phyloP scores from a whole-genome alignment of 768 basidiomycete genomes.

The Rhodotorula kratochvilovae region DNA sequence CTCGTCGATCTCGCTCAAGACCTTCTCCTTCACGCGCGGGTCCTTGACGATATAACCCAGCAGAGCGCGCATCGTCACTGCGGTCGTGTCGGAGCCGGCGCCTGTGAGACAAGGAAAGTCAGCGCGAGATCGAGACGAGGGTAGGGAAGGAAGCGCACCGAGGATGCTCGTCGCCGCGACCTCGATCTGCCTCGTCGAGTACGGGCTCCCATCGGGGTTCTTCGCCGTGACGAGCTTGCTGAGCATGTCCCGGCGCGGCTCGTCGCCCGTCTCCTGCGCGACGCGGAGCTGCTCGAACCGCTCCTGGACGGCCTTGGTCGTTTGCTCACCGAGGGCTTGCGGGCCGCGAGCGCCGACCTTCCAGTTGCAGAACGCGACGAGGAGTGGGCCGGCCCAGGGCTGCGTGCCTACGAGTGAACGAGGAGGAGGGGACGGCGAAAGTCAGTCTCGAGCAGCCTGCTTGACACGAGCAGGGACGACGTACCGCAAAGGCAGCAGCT shows the following conservation, averaged over 20 bases:
- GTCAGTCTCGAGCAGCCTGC: too few relatives aligned
- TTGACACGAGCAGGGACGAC: too few relatives aligned
- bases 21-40: not conserved
- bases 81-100: slow-evolving; percentile 10
- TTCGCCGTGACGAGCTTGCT: not conserved
- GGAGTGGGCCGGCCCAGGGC: not conserved
- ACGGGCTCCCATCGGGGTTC: not conserved
- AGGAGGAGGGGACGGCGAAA: too few relatives aligned
- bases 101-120: too few relatives aligned
- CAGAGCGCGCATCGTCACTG: slow-evolving; percentile 2
- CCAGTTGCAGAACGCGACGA: not conserved
- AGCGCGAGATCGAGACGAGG: too few relatives aligned
- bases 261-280: not conserved
- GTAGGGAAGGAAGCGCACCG: not conserved
- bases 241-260: not conserved
- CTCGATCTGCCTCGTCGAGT: slow-evolving; percentile 1
- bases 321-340: not conserved
- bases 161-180: slow-evolving; percentile 1
- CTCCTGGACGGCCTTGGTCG: not conserved
- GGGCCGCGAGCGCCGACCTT: not conserved
- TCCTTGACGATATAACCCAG: not conserved
- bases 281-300: not conserved
- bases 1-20: slow-evolving; percentile 5
- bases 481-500: not conserved
- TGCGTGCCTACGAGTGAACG: not conserved